Conservation (phyloP, 1,284 basidiomycete species). For the Limonomyces culmigenus region DNA sequence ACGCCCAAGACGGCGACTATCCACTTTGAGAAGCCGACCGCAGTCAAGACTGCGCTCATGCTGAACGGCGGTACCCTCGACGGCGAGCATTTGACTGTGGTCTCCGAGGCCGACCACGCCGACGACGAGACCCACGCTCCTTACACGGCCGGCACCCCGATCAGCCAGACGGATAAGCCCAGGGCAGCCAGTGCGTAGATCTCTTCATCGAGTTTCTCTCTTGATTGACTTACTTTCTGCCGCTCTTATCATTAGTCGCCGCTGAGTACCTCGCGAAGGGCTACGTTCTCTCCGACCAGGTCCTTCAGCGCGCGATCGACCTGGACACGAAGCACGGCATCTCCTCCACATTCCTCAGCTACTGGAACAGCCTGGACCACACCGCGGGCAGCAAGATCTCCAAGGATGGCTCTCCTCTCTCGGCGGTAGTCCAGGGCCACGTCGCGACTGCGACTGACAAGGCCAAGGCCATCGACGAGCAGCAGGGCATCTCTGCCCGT, state of each 20-base stretch:
- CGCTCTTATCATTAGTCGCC: constrained; percentile 35
- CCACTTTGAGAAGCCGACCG: constrained; percentile 58
- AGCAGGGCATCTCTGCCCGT: constrained; percentile 56
- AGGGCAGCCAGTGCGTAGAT: constrained; percentile 49
- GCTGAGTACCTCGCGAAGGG: constrained; percentile 86
- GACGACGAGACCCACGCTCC: constrained; percentile 13
- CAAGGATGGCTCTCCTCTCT: constrained; percentile 61
- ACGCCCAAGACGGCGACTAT: constrained; percentile 31
- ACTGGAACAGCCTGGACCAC: constrained; percentile 56
- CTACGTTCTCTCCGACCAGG: constrained; percentile 64
- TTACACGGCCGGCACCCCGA: no score
- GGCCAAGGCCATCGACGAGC: constrained; percentile 63
- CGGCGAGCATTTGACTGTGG: constrained; percentile 39
- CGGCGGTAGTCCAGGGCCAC: constrained; percentile 50
- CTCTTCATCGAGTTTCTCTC: no score
- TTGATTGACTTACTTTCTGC: constrained; percentile 1
- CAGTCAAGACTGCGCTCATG: constrained; percentile 71
- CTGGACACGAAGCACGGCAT: constrained; percentile 81
- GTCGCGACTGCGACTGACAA: constrained; percentile 43
- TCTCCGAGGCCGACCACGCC: constrained; percentile 24
- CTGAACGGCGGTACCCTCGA: constrained; percentile 61
- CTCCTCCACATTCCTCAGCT: constrained; percentile 66
- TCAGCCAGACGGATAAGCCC: constrained; percentile 71
- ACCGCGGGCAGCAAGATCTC: constrained; percentile 50
- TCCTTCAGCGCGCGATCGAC: constrained; percentile 77